Conservation (phyloP, 2,329 filamentous ascomycete genomes). For the Knufia petricola region DNA sequence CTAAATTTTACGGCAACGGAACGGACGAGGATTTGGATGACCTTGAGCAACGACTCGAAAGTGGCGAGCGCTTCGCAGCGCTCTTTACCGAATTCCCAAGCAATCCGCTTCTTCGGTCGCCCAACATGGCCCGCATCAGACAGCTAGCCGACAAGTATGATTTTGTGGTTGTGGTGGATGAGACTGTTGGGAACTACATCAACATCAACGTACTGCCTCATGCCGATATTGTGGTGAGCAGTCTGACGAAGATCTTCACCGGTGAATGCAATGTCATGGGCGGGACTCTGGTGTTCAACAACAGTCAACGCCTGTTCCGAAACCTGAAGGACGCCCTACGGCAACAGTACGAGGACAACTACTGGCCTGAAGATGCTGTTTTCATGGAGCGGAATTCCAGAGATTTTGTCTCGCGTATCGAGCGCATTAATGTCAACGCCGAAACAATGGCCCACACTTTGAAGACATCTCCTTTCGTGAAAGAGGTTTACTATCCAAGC, state of each 20-base stretch:
- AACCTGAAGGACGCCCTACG: conserved; percentile 57
- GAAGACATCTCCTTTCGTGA: conserved; percentile 52
- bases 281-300: conserved; percentile 59
- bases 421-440: conserved; percentile 75
- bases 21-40: conserved; percentile 72
- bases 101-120: conserved; percentile 79
- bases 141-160: conserved; percentile 69
- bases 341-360: conserved; percentile 70
- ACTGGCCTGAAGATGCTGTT: conserved; percentile 88
- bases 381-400: conserved; percentile 95
- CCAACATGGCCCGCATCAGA: conserved; percentile 74
- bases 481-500: conserved; percentile 80
- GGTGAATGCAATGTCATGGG: conserved; percentile 99
- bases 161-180: conserved; percentile 86
- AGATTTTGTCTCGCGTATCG: conserved; percentile 74
- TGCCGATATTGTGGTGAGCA: conserved; percentile 87
- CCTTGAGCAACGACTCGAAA: conserved; percentile 59
- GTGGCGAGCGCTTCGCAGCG: conserved; percentile 67
- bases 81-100: conserved; percentile 93
- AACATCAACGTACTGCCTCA: conserved; percentile 88
- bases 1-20: conserved; percentile 75
- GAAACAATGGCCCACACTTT: conserved; percentile 72
- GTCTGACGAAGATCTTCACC: conserved; percentile 92
- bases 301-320: conserved; percentile 56
- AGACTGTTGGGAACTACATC: conserved; percentile 92